Base-by-base conservation (phyloP, 305 asterid species). In the Striga hermonthica region DNA sequence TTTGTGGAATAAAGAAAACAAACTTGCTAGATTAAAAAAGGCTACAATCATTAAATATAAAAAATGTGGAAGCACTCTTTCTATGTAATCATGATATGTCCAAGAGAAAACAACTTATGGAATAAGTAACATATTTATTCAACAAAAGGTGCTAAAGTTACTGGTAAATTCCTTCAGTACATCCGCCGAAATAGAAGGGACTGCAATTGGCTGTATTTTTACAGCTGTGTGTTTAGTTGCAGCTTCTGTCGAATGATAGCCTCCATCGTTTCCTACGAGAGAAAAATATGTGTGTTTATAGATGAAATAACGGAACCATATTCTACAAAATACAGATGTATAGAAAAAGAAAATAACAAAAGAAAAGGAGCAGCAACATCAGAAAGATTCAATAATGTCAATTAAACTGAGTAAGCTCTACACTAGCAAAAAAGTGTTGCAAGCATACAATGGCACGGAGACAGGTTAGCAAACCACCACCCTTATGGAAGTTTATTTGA, bases 191-290 rank as follows among this genome's bases (percentile, higher is more conserved):
- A 81, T 67, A 52, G 81, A 64, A 5, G 83, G 86, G 28, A 81
- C 80, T 62, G 76, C 68, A 52, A 81, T 74, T 16, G 86, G 81
- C 78, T 80, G 89, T 71, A 80, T 65, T 70, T 83, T 87, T 63
- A 83, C 84, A 40, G 83, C 79, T 57, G 79, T 82, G 16, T 73
- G 68, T 75, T 69, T 82, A 47, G 82, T 64, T 66, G 83, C 75
- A 60, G 79, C 80, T 69, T 85, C 90, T 14, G 82, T 70, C 62
- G 77, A 47, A 69, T 65, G 89, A 59, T 72, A 76, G 57, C 78
- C 84, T 58, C 82, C 83, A 37, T 78, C 83, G 67, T 79, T 81
- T 59, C 82, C 95, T 87, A 50, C 53, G 55, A 40, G 16, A 60
- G 64, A n/a, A 68, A 57, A 59, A 39, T 38, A 35, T 48, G 11